Conservation (phyloP, 1,139 yeast genomes). For the Sugiyamaella novakii region DNA sequence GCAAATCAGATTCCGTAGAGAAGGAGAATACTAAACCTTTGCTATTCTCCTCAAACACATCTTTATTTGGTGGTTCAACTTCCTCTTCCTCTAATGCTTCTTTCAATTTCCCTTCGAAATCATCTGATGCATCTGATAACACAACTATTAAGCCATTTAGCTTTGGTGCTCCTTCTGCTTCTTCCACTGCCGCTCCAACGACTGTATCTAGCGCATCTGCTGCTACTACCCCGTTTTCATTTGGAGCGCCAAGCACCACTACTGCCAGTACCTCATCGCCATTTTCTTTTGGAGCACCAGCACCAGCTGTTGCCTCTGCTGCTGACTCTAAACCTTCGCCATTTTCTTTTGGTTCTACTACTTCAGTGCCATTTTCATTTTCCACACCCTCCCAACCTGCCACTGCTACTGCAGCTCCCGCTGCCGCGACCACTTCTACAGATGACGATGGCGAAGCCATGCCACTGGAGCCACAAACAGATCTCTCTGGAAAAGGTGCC, state of each 20-base stretch:
- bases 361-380: constrained; percentile 3
- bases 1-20: constrained; percentile 1
- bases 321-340: constrained; percentile 4
- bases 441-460: constrained; percentile 29
- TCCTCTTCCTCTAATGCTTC: background rate
- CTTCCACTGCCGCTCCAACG: background rate
- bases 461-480: constrained; percentile 37
- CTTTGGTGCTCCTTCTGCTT: constrained; percentile 34
- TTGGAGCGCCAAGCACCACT: constrained; percentile 18
- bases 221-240: constrained; percentile 23
- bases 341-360: constrained; percentile 7
- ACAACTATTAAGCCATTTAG: constrained; percentile 37
- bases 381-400: background rate
- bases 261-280: constrained; percentile 15
- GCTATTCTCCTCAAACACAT: background rate
- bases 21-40: background rate
- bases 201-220: constrained; percentile 17
- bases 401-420: constrained; percentile 17
- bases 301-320: background rate
- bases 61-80: background rate
- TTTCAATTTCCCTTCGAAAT: background rate
- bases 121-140: constrained; percentile 7
- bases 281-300: constrained; percentile 16
- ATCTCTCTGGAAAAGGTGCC: constrained; percentile 53
- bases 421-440: constrained; percentile 23